Evolutionary conservation across 768 basidiomycete species (phyloP).

Genomic region (Kwoniella mangroviensis): DNA sequence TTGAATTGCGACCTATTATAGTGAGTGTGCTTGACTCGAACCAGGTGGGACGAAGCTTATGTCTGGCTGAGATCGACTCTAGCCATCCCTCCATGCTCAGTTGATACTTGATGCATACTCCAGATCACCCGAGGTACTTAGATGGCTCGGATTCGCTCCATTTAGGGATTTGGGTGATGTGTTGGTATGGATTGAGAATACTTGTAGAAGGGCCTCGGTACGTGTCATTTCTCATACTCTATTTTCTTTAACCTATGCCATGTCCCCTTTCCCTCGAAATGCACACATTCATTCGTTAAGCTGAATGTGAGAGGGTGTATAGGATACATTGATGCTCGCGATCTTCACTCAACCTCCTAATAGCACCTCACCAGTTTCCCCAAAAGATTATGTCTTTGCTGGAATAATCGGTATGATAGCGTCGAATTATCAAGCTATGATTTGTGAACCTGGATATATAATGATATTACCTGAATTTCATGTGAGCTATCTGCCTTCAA

Average conservation of each 20-base stretch:
- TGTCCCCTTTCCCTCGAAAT: background rate
- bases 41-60: no score
- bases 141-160: constrained; percentile 28
- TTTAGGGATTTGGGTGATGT: constrained; percentile 29
- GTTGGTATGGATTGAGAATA: constrained; percentile 26
- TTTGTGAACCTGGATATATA: constrained; percentile 40
- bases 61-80: background rate
- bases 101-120: constrained; percentile 27
- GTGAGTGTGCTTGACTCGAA: constrained; percentile 23
- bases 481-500: constrained; percentile 19
- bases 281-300: background rate
- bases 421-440: constrained; percentile 28
- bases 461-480: constrained; percentile 35
- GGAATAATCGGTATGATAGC: constrained; percentile 42
- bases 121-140: constrained; percentile 27
- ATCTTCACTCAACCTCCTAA: constrained; percentile 36
- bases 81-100: constrained; percentile 40
- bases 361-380: constrained; percentile 15
- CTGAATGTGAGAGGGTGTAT: no score
- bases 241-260: no score
- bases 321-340: constrained; percentile 32
- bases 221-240: constrained; percentile 1
- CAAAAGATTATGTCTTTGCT: constrained; percentile 37
- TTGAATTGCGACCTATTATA: constrained; percentile 46
- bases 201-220: constrained; percentile 19